Evolutionary conservation across 2,329 filamentous ascomycete genomes (phyloP), one percentile per base, ranked within the genome.

Genomic region (Aureobasidium leucospermi): DNA sequence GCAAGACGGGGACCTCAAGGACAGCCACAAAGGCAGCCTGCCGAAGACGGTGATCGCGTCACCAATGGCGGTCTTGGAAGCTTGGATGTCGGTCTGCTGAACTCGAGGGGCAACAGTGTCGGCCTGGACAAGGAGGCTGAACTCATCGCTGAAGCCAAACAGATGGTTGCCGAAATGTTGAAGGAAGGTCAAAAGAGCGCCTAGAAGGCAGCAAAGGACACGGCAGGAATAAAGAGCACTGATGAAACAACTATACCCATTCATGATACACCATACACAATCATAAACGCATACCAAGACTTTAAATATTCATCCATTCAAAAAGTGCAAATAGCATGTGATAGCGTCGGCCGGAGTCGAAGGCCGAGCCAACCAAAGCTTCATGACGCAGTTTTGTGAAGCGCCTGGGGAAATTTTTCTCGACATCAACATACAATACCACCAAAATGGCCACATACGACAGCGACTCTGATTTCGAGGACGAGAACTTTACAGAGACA

Each of bases 11-110:
- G 62, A 46, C 48, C 60, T 42, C 7, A 61, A 19, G 51, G 61
- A 34, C 32, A 49, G 55, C 19, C 58, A 57, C 43, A 45, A 41
- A 58, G 38, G 43, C 47, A 55, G 38, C 56, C 61, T 59, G 61
- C 55, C 23, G 53, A 61, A 53, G 65, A 66, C 42, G 63, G 62
- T 13, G 67, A 69, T 32, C 64, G 65, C 6, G 64, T 73, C 52
- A 76, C 70, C 56, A 79, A 79, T 64, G 75, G 74, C 11, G 78
- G 78, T 7, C 65, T 79, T 46, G 78, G 78, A 7, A 71, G 74
- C 76, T 78, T 96, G 57, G 92, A 96, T 69, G 86, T 95, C 13
- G 92, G 92, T 34, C 93, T 89, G 84, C 74, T 97, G 67, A 97
- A 96, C 70, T 92, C 89, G 67, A 82, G 90, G 60, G 90, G 89